Conservation (phyloP, 2,329 filamentous ascomycete species). For the Fusarium denticulatum region DNA sequence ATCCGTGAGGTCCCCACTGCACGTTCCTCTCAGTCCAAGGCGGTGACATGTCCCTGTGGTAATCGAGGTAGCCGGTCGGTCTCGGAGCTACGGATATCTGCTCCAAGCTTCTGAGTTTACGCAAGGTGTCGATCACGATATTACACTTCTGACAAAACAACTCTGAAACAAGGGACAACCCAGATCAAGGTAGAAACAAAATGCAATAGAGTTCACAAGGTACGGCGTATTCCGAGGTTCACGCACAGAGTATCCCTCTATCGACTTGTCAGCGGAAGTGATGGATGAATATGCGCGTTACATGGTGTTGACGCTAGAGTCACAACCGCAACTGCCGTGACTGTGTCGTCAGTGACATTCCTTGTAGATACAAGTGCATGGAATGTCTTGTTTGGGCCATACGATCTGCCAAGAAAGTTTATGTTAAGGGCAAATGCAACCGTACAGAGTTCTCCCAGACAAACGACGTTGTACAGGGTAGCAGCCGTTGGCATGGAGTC, state of each 20-base stretch:
- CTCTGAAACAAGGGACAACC: constrained; percentile 12
- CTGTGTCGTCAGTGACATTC: neutral
- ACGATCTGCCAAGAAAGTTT: neutral
- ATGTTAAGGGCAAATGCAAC: neutral
- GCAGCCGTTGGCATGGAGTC: neutral
- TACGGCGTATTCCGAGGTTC: neutral
- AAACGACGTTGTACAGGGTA: constrained; percentile 4
- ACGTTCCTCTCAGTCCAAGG: neutral
- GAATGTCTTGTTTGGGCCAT: neutral
- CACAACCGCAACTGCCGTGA: constrained; percentile 13
- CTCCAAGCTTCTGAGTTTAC: neutral
- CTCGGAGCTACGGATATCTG: neutral
- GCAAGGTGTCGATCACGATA: constrained; percentile 1
- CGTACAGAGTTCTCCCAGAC: neutral
- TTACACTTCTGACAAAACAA: neutral
- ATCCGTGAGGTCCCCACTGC: neutral
- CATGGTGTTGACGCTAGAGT: neutral
- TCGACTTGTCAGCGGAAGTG: neutral
- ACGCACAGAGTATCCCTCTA: neutral
- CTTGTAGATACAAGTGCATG: neutral
- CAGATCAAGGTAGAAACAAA: neutral
- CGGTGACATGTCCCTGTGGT: neutral
- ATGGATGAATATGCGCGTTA: neutral
- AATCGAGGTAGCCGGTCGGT: neutral
- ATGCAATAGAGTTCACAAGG: neutral